These are phyloP conservation scores for Candida freyschussii DNA, from an alignment of 1,139 yeast genomes.

Conservation along the genomic window DNA sequence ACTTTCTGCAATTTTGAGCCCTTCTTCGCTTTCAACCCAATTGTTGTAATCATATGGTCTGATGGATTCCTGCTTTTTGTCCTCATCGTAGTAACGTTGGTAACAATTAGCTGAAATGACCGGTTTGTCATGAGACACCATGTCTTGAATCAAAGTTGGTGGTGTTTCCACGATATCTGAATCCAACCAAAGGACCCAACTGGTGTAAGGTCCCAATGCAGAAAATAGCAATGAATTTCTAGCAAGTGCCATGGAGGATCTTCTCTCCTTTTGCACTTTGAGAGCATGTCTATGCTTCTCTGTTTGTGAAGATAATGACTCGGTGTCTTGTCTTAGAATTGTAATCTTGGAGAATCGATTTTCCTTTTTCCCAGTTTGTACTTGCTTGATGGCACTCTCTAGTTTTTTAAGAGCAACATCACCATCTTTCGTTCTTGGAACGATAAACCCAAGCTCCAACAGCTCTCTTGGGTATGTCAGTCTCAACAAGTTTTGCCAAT, in stretches of 20 bases:
- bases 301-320: constrained; percentile 57
- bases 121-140: constrained; percentile 82
- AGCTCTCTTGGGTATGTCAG: constrained; percentile 79
- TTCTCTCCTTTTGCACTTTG: constrained; percentile 80
- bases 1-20: constrained; percentile 62
- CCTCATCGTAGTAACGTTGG: constrained; percentile 67
- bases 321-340: constrained; percentile 85
- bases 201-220: constrained; percentile 81
- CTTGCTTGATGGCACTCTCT: constrained; percentile 68
- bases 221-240: constrained; percentile 87
- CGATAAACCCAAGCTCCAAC: constrained; percentile 83
- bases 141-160: constrained; percentile 71
- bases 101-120: constrained; percentile 89
- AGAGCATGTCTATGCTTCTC: constrained; percentile 81
- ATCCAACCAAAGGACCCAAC: constrained; percentile 96
- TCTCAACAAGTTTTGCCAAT: constrained; percentile 78
- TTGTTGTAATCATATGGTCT: constrained; percentile 94
- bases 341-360: constrained; percentile 74
- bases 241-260: constrained; percentile 89
- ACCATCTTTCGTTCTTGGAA: constrained; percentile 78
- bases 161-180: constrained; percentile 92
- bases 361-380: constrained; percentile 53
- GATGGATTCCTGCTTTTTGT: constrained; percentile 50
- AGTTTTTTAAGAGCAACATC: constrained; percentile 67
- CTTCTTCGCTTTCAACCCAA: constrained; percentile 92